Conservation (phyloP, 2,329 filamentous ascomycete genomes). For the Scedosporium aurantiacum region DNA sequence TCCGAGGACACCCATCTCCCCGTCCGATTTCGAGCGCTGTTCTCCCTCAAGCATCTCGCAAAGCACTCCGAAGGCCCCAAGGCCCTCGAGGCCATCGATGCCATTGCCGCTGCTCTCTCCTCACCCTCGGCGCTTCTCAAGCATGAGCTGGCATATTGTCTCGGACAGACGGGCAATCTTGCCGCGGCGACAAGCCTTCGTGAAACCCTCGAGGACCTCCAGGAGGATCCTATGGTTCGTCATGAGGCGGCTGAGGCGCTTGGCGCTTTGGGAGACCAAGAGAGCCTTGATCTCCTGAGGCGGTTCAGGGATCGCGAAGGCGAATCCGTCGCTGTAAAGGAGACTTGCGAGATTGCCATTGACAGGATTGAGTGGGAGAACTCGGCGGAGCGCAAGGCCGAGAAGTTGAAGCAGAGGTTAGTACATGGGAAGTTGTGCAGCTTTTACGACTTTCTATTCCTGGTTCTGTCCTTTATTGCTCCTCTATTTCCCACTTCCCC, state of each 20-base stretch:
- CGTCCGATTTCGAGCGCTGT: slow-evolving; percentile 87
- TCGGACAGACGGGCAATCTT: slow-evolving; percentile 77
- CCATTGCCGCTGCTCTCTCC: slow-evolving; percentile 77
- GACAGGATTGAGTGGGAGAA: slow-evolving; percentile 91
- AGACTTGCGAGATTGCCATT: slow-evolving; percentile 96
- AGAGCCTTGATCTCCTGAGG: slow-evolving; percentile 63
- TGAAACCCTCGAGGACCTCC: slow-evolving; percentile 60
- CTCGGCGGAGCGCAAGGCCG: slow-evolving; percentile 55
- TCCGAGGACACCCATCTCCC: slow-evolving; percentile 75
- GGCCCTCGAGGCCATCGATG: slow-evolving; percentile 47
- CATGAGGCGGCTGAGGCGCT: slow-evolving; percentile 95
- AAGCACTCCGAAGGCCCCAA: slow-evolving; percentile 50
- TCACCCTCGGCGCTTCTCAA: slow-evolving; percentile 86
- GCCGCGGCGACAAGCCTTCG: slow-evolving; percentile 64
- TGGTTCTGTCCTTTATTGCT: neutral
- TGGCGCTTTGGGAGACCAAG: slow-evolving; percentile 68
- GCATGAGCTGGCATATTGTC: slow-evolving; percentile 93
- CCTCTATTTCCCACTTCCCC: neutral
- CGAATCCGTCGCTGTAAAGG: slow-evolving; percentile 72
- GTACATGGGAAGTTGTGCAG: slow-evolving; percentile 12
- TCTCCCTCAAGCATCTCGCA: slow-evolving; percentile 92
- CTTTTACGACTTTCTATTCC: neutral
- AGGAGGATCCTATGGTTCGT: slow-evolving; percentile 90
- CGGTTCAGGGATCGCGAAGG: slow-evolving; percentile 61
- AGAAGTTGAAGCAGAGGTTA: slow-evolving; percentile 75